These are phyloP conservation scores for Strobilomyces echinocephalus DNA, from an alignment of 768 basidiomycete genomes.

Conservation along the genomic window DNA sequence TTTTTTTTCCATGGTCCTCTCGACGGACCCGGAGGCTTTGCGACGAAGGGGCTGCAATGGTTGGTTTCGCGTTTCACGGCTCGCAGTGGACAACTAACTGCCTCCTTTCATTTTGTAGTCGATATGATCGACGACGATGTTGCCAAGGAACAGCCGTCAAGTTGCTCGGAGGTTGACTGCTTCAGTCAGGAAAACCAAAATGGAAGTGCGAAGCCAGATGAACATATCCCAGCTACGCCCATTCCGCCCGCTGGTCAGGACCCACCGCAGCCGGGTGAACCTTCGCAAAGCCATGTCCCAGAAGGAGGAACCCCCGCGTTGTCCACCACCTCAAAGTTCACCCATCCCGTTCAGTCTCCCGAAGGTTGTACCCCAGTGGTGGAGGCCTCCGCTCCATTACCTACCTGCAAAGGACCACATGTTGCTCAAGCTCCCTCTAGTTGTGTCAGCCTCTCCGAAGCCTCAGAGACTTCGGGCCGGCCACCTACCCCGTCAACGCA, in stretches of 20 bases:
- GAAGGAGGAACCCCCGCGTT: too few species aligned
- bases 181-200: conserved; percentile 28
- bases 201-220: too few species aligned
- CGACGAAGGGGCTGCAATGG: not conserved
- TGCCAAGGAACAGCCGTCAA: not conserved
- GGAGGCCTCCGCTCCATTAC: too few species aligned
- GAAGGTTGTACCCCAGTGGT: too few species aligned
- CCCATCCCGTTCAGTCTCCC: not conserved
- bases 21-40: not conserved
- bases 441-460: not conserved
- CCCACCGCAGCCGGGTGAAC: too few species aligned
- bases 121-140: not conserved
- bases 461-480: not conserved
- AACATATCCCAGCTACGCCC: too few species aligned
- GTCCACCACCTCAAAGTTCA: conserved; percentile 12
- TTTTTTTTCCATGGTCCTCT: not conserved
- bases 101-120: not conserved
- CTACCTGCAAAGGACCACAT: not conserved
- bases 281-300: too few species aligned
- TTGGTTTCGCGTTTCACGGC: not conserved
- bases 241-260: too few species aligned
- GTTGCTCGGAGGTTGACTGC: conserved; percentile 16
- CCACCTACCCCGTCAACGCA: not conserved
- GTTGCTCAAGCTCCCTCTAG: not conserved
- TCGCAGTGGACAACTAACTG: not conserved